Evolutionary conservation across 148 eudicot genomes (phyloP).

Genomic region (Vaccinium myrtillus): DNA sequence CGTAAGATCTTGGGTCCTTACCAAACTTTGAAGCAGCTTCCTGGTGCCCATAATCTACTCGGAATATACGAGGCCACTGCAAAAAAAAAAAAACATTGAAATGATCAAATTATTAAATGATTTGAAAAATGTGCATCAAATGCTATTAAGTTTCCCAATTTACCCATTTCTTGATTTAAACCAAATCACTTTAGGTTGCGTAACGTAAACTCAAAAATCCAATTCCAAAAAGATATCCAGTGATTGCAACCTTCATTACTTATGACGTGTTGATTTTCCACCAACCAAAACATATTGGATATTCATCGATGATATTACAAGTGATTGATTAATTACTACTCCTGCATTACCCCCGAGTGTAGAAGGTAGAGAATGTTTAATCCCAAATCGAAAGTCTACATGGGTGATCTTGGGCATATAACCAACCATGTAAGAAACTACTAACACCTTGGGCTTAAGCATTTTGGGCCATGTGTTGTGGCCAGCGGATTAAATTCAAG

Average conservation of each 20-base stretch:
- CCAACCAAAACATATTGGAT: background rate
- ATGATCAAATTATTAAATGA: background rate
- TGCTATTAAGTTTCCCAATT: background rate
- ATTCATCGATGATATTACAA: background rate
- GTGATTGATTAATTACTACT: background rate
- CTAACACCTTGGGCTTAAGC: too few relatives aligned
- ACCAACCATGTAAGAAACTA: too few relatives aligned
- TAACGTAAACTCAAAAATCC: background rate
- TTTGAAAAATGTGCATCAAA: background rate
- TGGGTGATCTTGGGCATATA: too few relatives aligned
- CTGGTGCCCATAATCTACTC: conserved; percentile 97
- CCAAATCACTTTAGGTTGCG: background rate
- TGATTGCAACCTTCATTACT: background rate
- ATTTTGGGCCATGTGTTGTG: too few relatives aligned
- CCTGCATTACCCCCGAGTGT: too few relatives aligned
- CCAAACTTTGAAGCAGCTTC: conserved; percentile 94
- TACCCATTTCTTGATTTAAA: background rate
- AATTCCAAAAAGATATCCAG: background rate
- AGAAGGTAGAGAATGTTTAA: too few relatives aligned
- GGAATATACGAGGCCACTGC: conserved; percentile 98
- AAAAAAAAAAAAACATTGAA: conserved; percentile 5
- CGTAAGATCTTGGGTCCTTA: conserved; percentile 87
- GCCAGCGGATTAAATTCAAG: too few relatives aligned
- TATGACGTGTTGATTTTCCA: background rate
- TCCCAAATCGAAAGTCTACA: too few relatives aligned